phyloP scores from a whole-genome alignment of 2,329 filamentous ascomycete genomes.

The Alternaria solani region DNA sequence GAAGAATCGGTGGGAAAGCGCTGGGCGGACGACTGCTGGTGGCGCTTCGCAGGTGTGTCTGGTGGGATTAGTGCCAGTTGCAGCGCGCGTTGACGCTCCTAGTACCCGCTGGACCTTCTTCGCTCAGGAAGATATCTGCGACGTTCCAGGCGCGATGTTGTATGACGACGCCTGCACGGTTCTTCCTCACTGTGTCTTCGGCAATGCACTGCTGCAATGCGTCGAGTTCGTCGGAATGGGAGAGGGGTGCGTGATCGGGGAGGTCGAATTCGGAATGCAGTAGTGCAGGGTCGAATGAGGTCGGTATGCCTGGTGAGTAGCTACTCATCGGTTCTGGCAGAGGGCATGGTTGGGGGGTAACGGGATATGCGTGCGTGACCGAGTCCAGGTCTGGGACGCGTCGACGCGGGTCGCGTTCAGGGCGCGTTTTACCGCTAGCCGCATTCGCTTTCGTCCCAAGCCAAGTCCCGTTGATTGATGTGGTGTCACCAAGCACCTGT shows the following conservation, averaged over 20 bases:
- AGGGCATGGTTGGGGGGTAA: constrained; percentile 4
- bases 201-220: constrained; percentile 52
- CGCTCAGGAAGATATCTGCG: constrained; percentile 59
- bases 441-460: constrained; percentile 12
- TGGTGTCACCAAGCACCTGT: not conserved
- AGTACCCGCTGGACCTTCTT: constrained; percentile 53
- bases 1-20: constrained; percentile 22
- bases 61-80: constrained; percentile 27
- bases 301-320: constrained; percentile 48
- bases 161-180: constrained; percentile 57
- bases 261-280: constrained; percentile 56
- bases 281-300: constrained; percentile 62
- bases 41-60: constrained; percentile 47
- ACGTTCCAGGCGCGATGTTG: constrained; percentile 60
- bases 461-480: not conserved
- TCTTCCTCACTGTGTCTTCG: constrained; percentile 55
- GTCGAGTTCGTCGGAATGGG: constrained; percentile 59
- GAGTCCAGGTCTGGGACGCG: constrained; percentile 14
- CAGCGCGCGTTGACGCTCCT: constrained; percentile 5
- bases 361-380: constrained; percentile 5
- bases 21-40: constrained; percentile 17
- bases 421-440: constrained; percentile 27
- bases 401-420: constrained; percentile 17
- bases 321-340: constrained; percentile 34
- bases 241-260: constrained; percentile 30